A percentile compares a stretch with the other conserved stretches of the same genome.
phyloP scores from a whole-genome alignment of 2,329 filamentous ascomycete species.

The Chaetomiaceae sp. region DNA sequence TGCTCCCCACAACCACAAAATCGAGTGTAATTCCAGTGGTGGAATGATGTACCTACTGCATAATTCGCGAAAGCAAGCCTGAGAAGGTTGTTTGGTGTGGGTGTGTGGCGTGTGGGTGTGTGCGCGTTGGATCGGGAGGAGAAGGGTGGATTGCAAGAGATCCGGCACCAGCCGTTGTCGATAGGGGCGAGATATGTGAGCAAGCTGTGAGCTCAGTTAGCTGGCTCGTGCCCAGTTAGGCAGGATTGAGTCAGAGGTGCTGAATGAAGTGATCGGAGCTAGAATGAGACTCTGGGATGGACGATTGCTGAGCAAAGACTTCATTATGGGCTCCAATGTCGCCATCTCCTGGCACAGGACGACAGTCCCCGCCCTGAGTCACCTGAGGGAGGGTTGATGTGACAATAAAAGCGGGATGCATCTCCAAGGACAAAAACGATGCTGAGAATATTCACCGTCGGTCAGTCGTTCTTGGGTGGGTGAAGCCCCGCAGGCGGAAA shows the following conservation, averaged over 20 bases:
- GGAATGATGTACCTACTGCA: background rate
- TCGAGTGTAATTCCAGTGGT: background rate
- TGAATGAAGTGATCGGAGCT: no score
- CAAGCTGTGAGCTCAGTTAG: no score
- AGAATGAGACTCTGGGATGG: no score
- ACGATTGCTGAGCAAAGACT: background rate
- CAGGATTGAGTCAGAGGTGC: no score
- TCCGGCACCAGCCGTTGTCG: conserved; percentile 3
- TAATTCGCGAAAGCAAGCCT: background rate
- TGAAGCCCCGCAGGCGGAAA: conserved; percentile 4
- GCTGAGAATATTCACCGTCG: background rate
- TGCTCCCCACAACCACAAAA: no score
- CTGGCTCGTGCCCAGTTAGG: no score
- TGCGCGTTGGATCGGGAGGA: background rate
- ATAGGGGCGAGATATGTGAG: background rate
- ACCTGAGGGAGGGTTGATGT: conserved; percentile 9
- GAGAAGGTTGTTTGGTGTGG: background rate
- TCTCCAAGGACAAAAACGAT: background rate
- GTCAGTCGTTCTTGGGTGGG: background rate
- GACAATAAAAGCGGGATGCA: background rate
- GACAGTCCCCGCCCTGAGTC: background rate
- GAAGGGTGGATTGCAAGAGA: background rate
- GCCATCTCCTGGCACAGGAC: background rate
- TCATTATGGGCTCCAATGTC: conserved; percentile 1
- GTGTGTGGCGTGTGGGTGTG: background rate